Percentiles rank a stretch among this genome's conserved stretches.
Conservation (phyloP, 2,329 filamentous ascomycete genomes). For the Pestalotiopsis sp. region DNA sequence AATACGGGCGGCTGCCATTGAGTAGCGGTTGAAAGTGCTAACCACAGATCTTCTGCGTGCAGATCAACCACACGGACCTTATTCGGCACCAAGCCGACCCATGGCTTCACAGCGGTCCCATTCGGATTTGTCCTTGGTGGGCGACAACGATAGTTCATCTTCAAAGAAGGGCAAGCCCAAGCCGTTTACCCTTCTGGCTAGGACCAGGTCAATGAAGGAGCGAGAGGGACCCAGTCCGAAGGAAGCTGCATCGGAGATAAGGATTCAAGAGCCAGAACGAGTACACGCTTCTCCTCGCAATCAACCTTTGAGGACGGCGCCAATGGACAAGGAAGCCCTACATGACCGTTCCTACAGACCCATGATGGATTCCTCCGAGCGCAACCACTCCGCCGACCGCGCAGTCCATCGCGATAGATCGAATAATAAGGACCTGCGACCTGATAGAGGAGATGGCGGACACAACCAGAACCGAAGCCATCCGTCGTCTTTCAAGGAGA, state of each 20-base stretch:
- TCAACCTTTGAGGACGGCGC: conserved; percentile 60
- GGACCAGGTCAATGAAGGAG: conserved; percentile 54
- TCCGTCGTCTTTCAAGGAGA: conserved; percentile 60
- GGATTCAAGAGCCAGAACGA: conserved; percentile 38
- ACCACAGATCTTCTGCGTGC: conserved; percentile 20
- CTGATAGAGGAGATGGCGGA: conserved; percentile 41
- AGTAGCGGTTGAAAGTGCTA: conserved; percentile 15
- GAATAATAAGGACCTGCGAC: conserved; percentile 44
- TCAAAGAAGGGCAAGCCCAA: conserved; percentile 55
- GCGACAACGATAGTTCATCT: conserved; percentile 46
- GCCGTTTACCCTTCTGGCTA: conserved; percentile 53
- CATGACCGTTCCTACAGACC: conserved; percentile 66
- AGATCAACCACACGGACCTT: conserved; percentile 34
- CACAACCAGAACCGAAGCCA: conserved; percentile 42
- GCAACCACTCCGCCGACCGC: conserved; percentile 77
- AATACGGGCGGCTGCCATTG: background rate
- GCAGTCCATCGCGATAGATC: conserved; percentile 45
- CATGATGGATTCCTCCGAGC: conserved; percentile 64
- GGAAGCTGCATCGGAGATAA: conserved; percentile 31
- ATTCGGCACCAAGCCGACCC: conserved; percentile 38
- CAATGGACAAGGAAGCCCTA: conserved; percentile 51
- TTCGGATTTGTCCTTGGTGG: conserved; percentile 55
- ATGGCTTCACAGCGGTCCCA: conserved; percentile 43
- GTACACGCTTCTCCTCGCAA: conserved; percentile 35
- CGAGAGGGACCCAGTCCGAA: conserved; percentile 38